Evolutionary conservation across 2,329 filamentous ascomycete genomes (phyloP).

Genomic region (Scedosporium boydii): DNA sequence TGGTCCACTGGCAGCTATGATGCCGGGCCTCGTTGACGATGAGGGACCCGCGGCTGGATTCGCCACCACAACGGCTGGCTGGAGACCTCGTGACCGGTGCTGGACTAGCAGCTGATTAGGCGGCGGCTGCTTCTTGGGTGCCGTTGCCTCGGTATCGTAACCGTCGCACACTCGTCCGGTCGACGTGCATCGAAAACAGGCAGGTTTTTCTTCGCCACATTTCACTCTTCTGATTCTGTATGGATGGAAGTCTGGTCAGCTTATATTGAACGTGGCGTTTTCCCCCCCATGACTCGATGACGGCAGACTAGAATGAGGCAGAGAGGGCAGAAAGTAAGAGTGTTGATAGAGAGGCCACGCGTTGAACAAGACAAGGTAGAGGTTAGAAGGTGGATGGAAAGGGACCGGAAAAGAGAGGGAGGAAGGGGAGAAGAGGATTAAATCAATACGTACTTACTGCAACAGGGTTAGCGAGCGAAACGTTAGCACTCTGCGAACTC

Average conservation of each 20-base stretch:
- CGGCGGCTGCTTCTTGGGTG: background rate
- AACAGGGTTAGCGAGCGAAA: background rate
- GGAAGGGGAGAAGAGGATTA: background rate
- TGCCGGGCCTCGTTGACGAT: background rate
- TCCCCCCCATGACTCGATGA: background rate
- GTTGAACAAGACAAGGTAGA: background rate
- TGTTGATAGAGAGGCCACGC: too few relatives aligned
- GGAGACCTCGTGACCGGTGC: constrained; percentile 1
- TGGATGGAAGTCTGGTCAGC: constrained; percentile 1
- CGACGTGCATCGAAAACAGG: constrained; percentile 22
- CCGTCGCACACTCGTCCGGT: constrained; percentile 25
- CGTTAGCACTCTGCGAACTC: constrained; percentile 7
- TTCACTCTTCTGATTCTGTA: constrained; percentile 25
- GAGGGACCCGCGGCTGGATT: constrained; percentile 5
- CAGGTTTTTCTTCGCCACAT: constrained; percentile 24
- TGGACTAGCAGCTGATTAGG: background rate
- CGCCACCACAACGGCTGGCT: constrained; percentile 3
- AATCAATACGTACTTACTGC: constrained; percentile 1
- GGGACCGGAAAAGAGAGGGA: background rate
- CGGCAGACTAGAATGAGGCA: background rate
- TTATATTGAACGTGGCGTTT: background rate
- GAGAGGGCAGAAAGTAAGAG: background rate
- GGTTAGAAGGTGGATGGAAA: background rate
- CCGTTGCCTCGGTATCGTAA: constrained; percentile 18
- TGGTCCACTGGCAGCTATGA: background rate